phyloP scores from a whole-genome alignment of 2,329 filamentous ascomycete species.

The Pyricularia pennisetigena region DNA sequence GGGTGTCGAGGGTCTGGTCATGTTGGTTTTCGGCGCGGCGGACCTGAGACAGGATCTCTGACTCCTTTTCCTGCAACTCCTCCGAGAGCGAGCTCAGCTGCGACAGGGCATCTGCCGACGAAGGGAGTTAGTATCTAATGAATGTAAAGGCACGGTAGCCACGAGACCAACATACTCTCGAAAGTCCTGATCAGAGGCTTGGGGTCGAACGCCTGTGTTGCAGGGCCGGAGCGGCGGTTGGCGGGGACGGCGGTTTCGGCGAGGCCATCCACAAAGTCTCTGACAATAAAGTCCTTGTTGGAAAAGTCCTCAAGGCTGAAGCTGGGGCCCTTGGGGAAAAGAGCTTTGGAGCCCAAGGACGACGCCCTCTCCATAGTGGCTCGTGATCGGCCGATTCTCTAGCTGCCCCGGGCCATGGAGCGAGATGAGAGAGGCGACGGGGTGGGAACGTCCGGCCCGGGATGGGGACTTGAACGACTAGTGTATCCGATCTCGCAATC shows the following conservation, averaged over 20 bases:
- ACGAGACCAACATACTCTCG: constrained; percentile 46
- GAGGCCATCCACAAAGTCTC: constrained; percentile 91
- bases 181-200: constrained; percentile 96
- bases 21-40: constrained; percentile 87
- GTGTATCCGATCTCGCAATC: background rate
- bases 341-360: constrained; percentile 44
- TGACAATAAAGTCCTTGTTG: constrained; percentile 89
- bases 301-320: constrained; percentile 87
- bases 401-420: background rate
- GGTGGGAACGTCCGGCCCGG: background rate
- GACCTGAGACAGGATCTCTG: constrained; percentile 81
- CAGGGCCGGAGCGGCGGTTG: constrained; percentile 66
- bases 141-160: background rate
- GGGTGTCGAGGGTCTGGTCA: constrained; percentile 77
- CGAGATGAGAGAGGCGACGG: background rate
- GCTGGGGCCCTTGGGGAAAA: constrained; percentile 69
- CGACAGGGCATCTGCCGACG: constrained; percentile 45
- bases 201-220: constrained; percentile 68
- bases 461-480: background rate
- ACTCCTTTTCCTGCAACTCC: constrained; percentile 82
- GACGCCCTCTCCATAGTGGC: constrained; percentile 28
- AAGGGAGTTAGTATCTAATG: constrained; percentile 7
- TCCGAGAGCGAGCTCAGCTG: constrained; percentile 64
- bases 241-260: constrained; percentile 75
- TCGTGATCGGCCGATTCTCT: constrained; percentile 5